Evolutionary conservation across 1,139 yeast species (phyloP).

Genomic region (Blastobotrys apis): DNA sequence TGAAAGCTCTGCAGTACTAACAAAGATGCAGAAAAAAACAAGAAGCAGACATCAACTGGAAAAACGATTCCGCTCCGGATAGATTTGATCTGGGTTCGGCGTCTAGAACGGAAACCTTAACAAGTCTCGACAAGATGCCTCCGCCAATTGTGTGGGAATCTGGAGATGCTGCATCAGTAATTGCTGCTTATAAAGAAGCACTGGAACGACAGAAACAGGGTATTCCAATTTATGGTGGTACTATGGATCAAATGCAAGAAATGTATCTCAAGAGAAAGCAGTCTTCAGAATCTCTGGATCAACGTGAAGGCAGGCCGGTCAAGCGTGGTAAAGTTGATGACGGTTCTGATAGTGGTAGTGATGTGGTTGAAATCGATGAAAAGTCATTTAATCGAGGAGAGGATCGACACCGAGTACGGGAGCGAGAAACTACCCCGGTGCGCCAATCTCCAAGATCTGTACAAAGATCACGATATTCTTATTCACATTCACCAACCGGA

Average conservation of each 20-base stretch:
- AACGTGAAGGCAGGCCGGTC: neutral
- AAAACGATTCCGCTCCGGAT: conserved; percentile 10
- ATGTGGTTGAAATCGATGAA: conserved; percentile 10
- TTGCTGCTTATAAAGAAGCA: conserved; percentile 17
- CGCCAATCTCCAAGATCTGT: too few relatives aligned
- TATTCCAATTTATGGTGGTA: conserved; percentile 1
- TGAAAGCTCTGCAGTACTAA: neutral
- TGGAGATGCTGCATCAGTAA: conserved; percentile 13
- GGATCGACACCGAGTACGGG: neutral
- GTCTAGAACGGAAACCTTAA: neutral
- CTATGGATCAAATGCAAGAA: neutral
- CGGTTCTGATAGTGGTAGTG: neutral
- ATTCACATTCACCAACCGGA: too few relatives aligned
- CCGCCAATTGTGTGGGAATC: conserved; percentile 13
- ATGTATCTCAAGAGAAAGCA: neutral
- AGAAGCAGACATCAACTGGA: conserved; percentile 7
- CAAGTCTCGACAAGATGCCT: neutral
- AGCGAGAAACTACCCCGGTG: neutral
- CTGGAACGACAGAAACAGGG: conserved; percentile 9
- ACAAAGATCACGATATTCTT: too few relatives aligned
- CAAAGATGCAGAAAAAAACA: neutral
- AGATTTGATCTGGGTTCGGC: conserved; percentile 10
- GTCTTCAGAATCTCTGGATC: neutral
- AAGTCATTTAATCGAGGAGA: conserved; percentile 3
- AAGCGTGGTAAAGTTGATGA: neutral